Base-by-base conservation (phyloP, 2,329 filamentous ascomycete genomes). In the Lachnellula cervina region DNA sequence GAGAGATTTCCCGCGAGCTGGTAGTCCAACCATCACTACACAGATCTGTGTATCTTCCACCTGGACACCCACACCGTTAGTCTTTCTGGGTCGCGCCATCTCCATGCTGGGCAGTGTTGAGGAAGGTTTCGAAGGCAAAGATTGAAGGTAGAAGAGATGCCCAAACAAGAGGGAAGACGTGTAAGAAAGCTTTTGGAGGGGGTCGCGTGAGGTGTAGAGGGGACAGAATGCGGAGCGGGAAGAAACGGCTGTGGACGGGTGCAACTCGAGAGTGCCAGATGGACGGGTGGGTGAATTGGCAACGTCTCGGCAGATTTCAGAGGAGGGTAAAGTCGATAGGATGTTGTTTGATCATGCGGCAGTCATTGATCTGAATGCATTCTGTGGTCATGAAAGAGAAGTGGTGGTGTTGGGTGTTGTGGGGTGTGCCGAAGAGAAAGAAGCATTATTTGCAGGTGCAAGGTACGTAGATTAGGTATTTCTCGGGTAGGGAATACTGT, bases 21-120 rank as follows among this genome's bases (percentile, higher is more conserved):
- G 94, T 70, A 99, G 80, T 64, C 94, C 94, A 58, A 99, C 94
- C 94, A 99, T 97, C 67, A 99, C 91, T 62, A 99, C 92, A 73
- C 93, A 97, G 77, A 99, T 95, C 73, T 89, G 90, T 59, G 90
- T 93, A 74, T 97, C 91, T 78, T 97, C 93, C 67, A 89, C 89
- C 89, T 96, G 88, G 62, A 92, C 81, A 68, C 87, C 88, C 66
- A 83, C 76, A 64, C 87, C 85, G 72, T 86, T 86, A 77, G 78
- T 65, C 55, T 61, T 69, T 49, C 55, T 64, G n/a, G 64, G 61
- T 42, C 61, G 60, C 42, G 60, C 56, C 51, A 64, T 57, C 57
- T 63, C 62, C 61, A 61, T 60, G 21, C 34, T 63, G 40, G 40
- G 35, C 25, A 16, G 13, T 45, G 34, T 28, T 32, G 28, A 32